A percentile compares a stretch with the other conserved stretches of the same genome.
phyloP scores from a whole-genome alignment of 2,329 filamentous ascomycete genomes.

The Fusarium sp. region DNA sequence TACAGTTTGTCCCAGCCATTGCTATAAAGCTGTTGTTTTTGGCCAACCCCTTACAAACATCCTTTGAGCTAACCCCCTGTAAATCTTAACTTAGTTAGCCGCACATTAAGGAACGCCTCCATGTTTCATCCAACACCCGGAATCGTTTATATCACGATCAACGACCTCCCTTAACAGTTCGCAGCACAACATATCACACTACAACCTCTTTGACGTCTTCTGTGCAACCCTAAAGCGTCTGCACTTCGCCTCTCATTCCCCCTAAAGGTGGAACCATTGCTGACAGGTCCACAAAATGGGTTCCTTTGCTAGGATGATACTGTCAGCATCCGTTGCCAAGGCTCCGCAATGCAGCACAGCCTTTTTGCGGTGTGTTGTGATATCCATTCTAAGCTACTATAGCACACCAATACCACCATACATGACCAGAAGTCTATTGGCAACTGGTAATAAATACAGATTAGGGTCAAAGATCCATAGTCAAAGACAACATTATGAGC shows the following conservation, averaged over 20 bases:
- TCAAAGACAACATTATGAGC: no score
- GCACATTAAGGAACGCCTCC: conserved; percentile 13
- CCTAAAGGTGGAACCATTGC: conserved; percentile 15
- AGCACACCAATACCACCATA: no score
- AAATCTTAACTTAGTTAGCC: conserved; percentile 2
- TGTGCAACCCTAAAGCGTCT: conserved; percentile 1
- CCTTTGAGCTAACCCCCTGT: conserved; percentile 7
- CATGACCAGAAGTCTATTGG: no score
- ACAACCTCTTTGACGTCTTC: neutral
- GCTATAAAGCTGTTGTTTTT: no score
- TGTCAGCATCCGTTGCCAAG: conserved; percentile 10
- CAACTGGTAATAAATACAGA: no score
- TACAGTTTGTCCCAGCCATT: no score
- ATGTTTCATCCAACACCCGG: conserved; percentile 9
- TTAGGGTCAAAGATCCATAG: no score
- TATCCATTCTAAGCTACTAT: no score
- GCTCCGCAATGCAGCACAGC: neutral
- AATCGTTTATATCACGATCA: neutral
- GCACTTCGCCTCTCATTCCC: conserved; percentile 33
- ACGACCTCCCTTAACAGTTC: no score
- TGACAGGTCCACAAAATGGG: conserved; percentile 17
- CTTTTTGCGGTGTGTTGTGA: neutral
- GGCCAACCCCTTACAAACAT: no score
- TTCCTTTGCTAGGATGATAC: conserved; percentile 7
- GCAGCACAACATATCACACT: no score